Evolutionary conservation across 208 protist genomes (phyloP), one percentile per base, ranked within the genome.

Genomic region (Tritrichomonas musculus): DNA sequence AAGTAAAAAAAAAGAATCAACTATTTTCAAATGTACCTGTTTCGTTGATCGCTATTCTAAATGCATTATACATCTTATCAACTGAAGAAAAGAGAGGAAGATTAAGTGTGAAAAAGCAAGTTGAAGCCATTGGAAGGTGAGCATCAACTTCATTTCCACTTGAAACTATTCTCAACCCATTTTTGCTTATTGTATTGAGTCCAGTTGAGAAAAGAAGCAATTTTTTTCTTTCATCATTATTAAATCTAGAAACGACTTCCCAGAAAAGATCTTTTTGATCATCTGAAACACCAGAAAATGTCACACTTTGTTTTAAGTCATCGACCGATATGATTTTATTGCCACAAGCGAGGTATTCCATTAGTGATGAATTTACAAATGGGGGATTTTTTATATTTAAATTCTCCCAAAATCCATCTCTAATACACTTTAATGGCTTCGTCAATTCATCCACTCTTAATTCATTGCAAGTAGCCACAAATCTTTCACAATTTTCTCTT

Each of bases 1-100:
- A n/a, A n/a, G n/a, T n/a, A 82, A 82, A 77, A 47, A 36, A 77
- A 77, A 47, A 77, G 14, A 44, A 77, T n/a, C n/a, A n/a, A n/a
- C n/a, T n/a, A n/a, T n/a, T n/a, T n/a, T n/a, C n/a, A n/a, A n/a
- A n/a, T n/a, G n/a, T n/a, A n/a, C n/a, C n/a, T n/a, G n/a, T n/a
- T n/a, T n/a, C n/a, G n/a, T n/a, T n/a, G n/a, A n/a, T n/a, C n/a
- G n/a, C n/a, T n/a, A n/a, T n/a, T n/a, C n/a, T n/a, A n/a, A n/a
- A n/a, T n/a, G n/a, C n/a, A n/a, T n/a, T n/a, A n/a, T n/a, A n/a
- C n/a, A n/a, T n/a, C n/a, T n/a, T n/a, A n/a, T n/a, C n/a, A n/a
- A n/a, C n/a, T n/a, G n/a, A n/a, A n/a, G n/a, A n/a, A n/a, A n/a
- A n/a, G n/a, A n/a, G n/a, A n/a, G n/a, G n/a, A n/a, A n/a, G n/a